These are phyloP conservation scores for Papilionanthe hybrid DNA, from an alignment of 116 monocot species.

Conservation along the genomic window DNA sequence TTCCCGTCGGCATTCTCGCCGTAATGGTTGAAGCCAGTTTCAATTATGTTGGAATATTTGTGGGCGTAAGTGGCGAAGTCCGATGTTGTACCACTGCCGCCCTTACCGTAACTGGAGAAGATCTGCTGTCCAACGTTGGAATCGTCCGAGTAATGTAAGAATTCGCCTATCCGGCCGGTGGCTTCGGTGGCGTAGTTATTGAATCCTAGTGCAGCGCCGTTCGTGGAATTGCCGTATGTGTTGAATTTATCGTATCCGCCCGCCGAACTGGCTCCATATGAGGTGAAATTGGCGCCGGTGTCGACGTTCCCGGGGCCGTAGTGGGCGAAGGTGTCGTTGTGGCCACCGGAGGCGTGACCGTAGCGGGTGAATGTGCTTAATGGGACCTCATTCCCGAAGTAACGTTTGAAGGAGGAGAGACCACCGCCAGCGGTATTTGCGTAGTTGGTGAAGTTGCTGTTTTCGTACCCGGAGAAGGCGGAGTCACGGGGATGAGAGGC, in stretches of 20 bases:
- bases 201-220: too few species aligned
- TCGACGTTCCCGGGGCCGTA: not conserved
- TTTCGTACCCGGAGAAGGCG: not conserved
- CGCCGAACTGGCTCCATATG: not conserved
- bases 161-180: slow-evolving; percentile 19
- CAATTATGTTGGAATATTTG: slow-evolving; percentile 26
- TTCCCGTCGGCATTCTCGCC: slow-evolving; percentile 29
- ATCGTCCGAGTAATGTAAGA: slow-evolving; percentile 22
- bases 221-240: too few species aligned
- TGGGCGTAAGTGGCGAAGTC: slow-evolving; percentile 31
- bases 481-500: not conserved
- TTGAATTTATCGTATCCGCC: not conserved
- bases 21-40: slow-evolving; percentile 26
- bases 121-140: slow-evolving; percentile 22
- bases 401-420: slow-evolving; percentile 1
- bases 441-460: slow-evolving; percentile 18
- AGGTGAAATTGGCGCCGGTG: slow-evolving; percentile 6
- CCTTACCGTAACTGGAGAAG: slow-evolving; percentile 35
- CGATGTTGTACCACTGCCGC: slow-evolving; percentile 15
- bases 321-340: slow-evolving; percentile 3
- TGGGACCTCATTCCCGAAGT: slow-evolving; percentile 6
- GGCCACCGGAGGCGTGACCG: not conserved
- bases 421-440: slow-evolving; percentile 5
- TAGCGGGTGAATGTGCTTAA: slow-evolving; percentile 8
- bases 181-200: not conserved